A percentile compares a stretch with the other conserved stretches of the same genome.
These are phyloP conservation scores for Xylariaceae sp. DNA, from an alignment of 2,329 filamentous ascomycete genomes.

Conservation along the genomic window DNA sequence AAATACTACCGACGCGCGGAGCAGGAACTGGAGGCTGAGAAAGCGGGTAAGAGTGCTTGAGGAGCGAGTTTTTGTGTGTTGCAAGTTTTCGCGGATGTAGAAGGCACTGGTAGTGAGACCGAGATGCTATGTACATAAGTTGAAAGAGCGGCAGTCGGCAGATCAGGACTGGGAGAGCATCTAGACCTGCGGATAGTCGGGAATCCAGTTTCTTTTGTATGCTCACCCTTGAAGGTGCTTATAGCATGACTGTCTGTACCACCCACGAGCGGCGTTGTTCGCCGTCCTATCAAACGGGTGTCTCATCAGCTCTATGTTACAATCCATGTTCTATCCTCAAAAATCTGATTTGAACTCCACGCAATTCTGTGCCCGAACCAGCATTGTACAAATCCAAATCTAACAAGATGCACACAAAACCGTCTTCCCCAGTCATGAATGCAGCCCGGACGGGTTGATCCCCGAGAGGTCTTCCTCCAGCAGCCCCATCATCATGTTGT, in stretches of 20 bases:
- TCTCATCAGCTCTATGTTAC: too few relatives aligned
- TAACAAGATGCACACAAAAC: too few relatives aligned
- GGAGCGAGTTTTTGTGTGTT: too few relatives aligned
- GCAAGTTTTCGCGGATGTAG: too few relatives aligned
- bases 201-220: conserved; percentile 5
- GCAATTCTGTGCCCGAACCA: too few relatives aligned
- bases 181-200: conserved; percentile 2
- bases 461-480: conserved; percentile 29
- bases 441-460: conserved; percentile 23
- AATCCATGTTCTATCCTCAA: too few relatives aligned
- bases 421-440: conserved; percentile 4
- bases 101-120: not conserved
- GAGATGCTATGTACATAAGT: conserved; percentile 12
- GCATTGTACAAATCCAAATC: too few relatives aligned
- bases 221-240: not conserved
- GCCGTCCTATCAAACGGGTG: too few relatives aligned
- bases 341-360: too few relatives aligned
- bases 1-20: conserved; percentile 98
- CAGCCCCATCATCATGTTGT: conserved; percentile 29
- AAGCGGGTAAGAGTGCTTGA: conserved; percentile 10
- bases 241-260: too few relatives aligned
- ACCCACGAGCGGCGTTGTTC: too few relatives aligned
- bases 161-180: not conserved
- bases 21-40: conserved; percentile 83
- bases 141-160: not conserved